Base-by-base conservation (phyloP, 331 rosid genomes). In the Saraca asoca region DNA sequence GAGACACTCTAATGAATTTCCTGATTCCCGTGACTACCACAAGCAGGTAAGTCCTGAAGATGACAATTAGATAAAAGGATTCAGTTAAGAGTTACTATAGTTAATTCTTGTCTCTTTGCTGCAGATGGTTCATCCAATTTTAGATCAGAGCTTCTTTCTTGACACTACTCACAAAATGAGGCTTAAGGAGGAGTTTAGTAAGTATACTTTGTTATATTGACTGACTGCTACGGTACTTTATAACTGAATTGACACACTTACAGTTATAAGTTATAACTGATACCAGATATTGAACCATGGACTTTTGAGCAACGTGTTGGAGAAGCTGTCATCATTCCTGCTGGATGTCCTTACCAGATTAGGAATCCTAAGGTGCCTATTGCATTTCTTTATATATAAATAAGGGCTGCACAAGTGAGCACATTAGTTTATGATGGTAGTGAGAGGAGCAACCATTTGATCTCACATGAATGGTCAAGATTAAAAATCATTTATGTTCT, bases 331-430 rank as follows among this genome's bases (percentile, higher is more conserved):
- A 85, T 94, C 64, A 80, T 94, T 78, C 99, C 99, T 10, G 95
- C 99, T 57, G 97, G 99, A 75, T 94, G 97, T 65, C 97, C 99
- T 9, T 88, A 94, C 75, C 99, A 94, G 82, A 94, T 90, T 61
- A 85, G 85, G 71, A 86, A 78, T 83, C 82, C 95, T 38, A 88
- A 94, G 99, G 99, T 92, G 51, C 59, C 43, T 62, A 64, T 62
- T 49, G 48, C 55, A 34, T 12, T 48, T 24, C 31, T 24, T 24
- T 24, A 24, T 24, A 24, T 24, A 24, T 3, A 24, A 24, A 24
- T 1, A 24, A 1, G 3, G 3, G 31, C 31, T 24, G 31, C 3
- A 3, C 31, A 24, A 24, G 31, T 1, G 31, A 24, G 31, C 2
- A 3, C 31, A 24, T 24, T 24, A 24, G 31, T 24, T 24, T 24